Conservation (phyloP, 345 rosid genomes). For the Turnera subulata region DNA sequence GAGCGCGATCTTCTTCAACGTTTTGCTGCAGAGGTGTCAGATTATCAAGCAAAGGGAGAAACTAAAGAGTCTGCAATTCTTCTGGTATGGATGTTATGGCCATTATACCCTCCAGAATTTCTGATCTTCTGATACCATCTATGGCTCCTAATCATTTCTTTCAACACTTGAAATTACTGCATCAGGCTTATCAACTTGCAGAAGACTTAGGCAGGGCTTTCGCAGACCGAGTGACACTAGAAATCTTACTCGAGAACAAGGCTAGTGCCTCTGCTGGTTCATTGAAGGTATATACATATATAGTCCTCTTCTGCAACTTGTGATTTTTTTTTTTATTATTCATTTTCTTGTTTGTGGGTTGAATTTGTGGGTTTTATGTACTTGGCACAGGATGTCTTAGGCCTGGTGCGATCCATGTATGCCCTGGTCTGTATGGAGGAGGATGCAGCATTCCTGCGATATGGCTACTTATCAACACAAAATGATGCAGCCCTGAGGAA, state of each 20-base stretch:
- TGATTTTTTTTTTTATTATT: too few relatives aligned
- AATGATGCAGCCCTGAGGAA: slow-evolving; percentile 57
- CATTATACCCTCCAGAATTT: slow-evolving; percentile 13
- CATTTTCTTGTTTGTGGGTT: not conserved
- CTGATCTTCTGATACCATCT: too few relatives aligned
- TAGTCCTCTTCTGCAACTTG: not conserved
- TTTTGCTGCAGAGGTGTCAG: slow-evolving; percentile 59
- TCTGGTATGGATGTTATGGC: slow-evolving; percentile 39
- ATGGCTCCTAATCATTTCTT: slow-evolving; percentile 11
- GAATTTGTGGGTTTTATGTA: not conserved
- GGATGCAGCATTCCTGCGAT: slow-evolving; percentile 67
- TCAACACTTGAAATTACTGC: too few relatives aligned
- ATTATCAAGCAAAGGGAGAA: slow-evolving; percentile 58
- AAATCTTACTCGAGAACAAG: slow-evolving; percentile 58
- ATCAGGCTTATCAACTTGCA: slow-evolving; percentile 78
- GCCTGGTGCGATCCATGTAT: slow-evolving; percentile 62
- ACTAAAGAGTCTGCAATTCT: slow-evolving; percentile 57
- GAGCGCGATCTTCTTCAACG: slow-evolving; percentile 79
- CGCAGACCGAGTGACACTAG: slow-evolving; percentile 65
- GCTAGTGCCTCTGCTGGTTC: slow-evolving; percentile 40
- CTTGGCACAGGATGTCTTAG: slow-evolving; percentile 51
- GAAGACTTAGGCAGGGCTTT: slow-evolving; percentile 91
- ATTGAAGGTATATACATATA: slow-evolving; percentile 52
- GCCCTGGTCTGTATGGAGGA: slow-evolving; percentile 66
- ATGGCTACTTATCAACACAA: slow-evolving; percentile 60